A percentile compares a stretch with the other conserved stretches of the same genome.
These are phyloP conservation scores for Xylaria castorea DNA, from an alignment of 495 filamentous ascomycete species.

Conservation along the genomic window DNA sequence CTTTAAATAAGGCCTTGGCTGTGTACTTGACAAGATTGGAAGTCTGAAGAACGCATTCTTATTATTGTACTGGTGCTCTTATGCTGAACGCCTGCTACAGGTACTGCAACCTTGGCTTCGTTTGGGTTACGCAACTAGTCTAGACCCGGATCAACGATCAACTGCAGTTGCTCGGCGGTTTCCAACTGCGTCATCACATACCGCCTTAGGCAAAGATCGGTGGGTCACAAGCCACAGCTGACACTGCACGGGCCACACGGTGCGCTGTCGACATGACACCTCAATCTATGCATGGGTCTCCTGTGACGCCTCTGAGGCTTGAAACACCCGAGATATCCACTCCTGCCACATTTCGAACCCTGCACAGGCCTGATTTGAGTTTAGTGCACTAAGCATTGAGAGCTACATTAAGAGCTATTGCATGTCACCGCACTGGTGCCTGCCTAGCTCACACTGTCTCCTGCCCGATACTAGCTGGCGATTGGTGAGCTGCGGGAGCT, in stretches of 20 bases:
- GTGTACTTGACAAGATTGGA: not conserved
- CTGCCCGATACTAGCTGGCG: not conserved
- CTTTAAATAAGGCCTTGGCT: not conserved
- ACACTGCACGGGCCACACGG: constrained; percentile 10
- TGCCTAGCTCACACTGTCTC: not conserved
- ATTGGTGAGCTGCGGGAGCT: constrained; percentile 22
- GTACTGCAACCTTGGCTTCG: not conserved
- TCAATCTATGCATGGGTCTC: not conserved
- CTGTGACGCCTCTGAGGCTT: constrained; percentile 17
- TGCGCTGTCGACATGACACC: not conserved
- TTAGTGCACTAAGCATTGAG: not conserved
- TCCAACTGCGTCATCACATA: constrained; percentile 25
- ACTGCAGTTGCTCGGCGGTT: constrained; percentile 15
- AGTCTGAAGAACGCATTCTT: not conserved
- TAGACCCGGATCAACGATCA: not conserved
- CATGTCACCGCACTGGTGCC: constrained; percentile 20
- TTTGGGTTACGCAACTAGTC: constrained; percentile 11
- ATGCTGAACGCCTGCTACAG: not conserved
- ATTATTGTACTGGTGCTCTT: not conserved
- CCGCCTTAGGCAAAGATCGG: constrained; percentile 16
- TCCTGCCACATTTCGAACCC: not conserved
- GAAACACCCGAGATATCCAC: constrained; percentile 25
- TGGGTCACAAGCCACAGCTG: constrained; percentile 25
- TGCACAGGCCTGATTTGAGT: constrained; percentile 23
- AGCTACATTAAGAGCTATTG: constrained; percentile 1